phyloP scores from a whole-genome alignment of 1,284 basidiomycete species.

The Papiliotrema nemorosa region DNA sequence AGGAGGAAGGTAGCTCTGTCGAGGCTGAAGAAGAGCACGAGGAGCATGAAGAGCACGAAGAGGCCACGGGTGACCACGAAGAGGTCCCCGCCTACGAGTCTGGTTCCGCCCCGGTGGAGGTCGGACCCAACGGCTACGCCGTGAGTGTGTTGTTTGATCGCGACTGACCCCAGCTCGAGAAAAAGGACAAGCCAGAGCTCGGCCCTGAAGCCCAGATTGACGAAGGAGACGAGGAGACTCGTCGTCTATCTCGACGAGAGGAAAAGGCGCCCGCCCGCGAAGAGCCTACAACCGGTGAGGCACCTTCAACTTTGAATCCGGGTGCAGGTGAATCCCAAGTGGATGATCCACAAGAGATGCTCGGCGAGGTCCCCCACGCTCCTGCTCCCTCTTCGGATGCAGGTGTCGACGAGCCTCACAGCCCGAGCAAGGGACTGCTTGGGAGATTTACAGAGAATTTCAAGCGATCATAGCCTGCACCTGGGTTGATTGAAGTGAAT shows the following conservation, averaged over 20 bases:
- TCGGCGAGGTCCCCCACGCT: slow-evolving; percentile 24
- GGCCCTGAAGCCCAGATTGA: slow-evolving; percentile 25
- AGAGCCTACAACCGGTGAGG: slow-evolving; percentile 47
- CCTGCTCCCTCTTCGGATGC: no score
- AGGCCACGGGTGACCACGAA: slow-evolving; percentile 43
- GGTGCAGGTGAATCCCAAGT: slow-evolving; percentile 7
- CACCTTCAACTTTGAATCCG: slow-evolving; percentile 12
- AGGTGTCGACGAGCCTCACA: no score
- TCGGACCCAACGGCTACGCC: slow-evolving; percentile 66
- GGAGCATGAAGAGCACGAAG: slow-evolving; percentile 51
- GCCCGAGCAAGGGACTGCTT: no score
- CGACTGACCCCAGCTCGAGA: slow-evolving; percentile 39
- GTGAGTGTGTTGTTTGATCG: slow-evolving; percentile 53
- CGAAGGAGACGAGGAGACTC: slow-evolving; percentile 7
- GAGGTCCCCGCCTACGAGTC: slow-evolving; percentile 51
- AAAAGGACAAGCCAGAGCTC: slow-evolving; percentile 39
- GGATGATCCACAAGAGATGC: background rate
- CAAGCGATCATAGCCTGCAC: no score
- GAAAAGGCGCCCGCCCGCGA: slow-evolving; percentile 47
- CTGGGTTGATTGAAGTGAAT: no score
- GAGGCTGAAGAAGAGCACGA: slow-evolving; percentile 71
- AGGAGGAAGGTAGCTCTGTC: slow-evolving; percentile 65
- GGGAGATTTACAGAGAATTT: no score
- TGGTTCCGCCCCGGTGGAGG: slow-evolving; percentile 51
- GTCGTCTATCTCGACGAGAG: slow-evolving; percentile 37